Conservation (phyloP, 2,329 filamentous ascomycete genomes). For the Penicillium griseofulvum region DNA sequence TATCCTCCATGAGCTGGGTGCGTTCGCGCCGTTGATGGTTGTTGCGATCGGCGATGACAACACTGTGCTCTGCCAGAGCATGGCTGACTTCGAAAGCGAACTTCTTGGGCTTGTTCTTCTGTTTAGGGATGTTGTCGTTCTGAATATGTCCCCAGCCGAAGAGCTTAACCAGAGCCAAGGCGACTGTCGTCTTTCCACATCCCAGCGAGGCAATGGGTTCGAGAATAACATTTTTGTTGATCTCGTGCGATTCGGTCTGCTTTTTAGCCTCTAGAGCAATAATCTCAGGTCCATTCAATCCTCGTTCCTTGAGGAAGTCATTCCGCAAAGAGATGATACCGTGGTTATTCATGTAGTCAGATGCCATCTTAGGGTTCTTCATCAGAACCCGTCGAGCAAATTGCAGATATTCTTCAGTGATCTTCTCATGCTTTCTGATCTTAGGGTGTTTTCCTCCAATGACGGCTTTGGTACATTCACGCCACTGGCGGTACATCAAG, state of each 20-base stretch:
- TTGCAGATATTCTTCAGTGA: conserved; percentile 85
- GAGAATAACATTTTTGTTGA: conserved; percentile 70
- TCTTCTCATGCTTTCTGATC: conserved; percentile 80
- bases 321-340: conserved; percentile 90
- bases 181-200: conserved; percentile 94
- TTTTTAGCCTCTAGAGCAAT: conserved; percentile 63
- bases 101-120: conserved; percentile 67
- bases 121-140: conserved; percentile 90
- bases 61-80: conserved; percentile 62
- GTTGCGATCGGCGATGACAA: conserved; percentile 88
- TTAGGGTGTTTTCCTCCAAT: conserved; percentile 72
- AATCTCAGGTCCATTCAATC: conserved; percentile 83
- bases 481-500: conserved; percentile 97
- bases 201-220: conserved; percentile 90
- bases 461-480: conserved; percentile 89
- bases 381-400: conserved; percentile 75
- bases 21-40: conserved; percentile 88
- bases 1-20: conserved; percentile 79
- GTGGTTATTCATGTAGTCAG: conserved; percentile 80
- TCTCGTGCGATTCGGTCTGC: conserved; percentile 51
- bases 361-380: conserved; percentile 64
- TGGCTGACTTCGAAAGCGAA: conserved; percentile 72
- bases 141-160: conserved; percentile 93
- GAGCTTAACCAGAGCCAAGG: conserved; percentile 73
- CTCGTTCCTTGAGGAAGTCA: conserved; percentile 79